These are phyloP conservation scores for Pestalotiopsis fici DNA, from an alignment of 2,329 filamentous ascomycete species.

Conservation along the genomic window DNA sequence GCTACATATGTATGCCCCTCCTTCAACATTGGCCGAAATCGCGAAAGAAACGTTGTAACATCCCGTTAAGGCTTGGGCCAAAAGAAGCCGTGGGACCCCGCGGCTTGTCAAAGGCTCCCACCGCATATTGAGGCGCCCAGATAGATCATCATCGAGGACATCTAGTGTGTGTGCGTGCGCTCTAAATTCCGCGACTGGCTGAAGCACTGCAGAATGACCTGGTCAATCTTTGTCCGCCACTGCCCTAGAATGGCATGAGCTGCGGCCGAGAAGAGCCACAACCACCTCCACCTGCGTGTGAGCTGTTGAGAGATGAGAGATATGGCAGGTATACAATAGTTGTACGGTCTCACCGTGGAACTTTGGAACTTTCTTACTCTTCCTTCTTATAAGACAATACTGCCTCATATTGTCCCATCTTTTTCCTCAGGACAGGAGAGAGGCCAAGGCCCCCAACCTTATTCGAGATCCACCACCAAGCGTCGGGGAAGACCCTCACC, in stretches of 20 bases:
- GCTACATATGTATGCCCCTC: neutral
- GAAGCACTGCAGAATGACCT: neutral
- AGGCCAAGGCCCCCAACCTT: slow-evolving; percentile 3
- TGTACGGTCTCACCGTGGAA: neutral
- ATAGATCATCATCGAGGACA: neutral
- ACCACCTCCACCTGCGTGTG: neutral
- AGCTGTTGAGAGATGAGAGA: neutral
- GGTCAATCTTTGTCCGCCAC: neutral
- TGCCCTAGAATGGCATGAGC: neutral
- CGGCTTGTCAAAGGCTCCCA: neutral
- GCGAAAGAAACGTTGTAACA: neutral
- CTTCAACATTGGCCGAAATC: neutral
- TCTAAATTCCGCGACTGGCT: neutral
- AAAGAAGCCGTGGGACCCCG: neutral
- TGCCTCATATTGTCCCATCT: neutral
- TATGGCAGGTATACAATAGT: too few species aligned
- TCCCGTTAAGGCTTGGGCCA: neutral
- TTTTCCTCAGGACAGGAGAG: neutral
- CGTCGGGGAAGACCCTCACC: neutral
- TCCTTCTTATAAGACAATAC: neutral
- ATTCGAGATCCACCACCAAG: neutral
- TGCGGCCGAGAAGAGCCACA: neutral
- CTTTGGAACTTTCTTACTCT: neutral
- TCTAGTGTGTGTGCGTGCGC: neutral
- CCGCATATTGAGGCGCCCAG: neutral